Evolutionary conservation across 2,329 filamentous ascomycete species (phyloP), one percentile per base, ranked within the genome.

Genomic region (Drechslerella stenobrocha): DNA sequence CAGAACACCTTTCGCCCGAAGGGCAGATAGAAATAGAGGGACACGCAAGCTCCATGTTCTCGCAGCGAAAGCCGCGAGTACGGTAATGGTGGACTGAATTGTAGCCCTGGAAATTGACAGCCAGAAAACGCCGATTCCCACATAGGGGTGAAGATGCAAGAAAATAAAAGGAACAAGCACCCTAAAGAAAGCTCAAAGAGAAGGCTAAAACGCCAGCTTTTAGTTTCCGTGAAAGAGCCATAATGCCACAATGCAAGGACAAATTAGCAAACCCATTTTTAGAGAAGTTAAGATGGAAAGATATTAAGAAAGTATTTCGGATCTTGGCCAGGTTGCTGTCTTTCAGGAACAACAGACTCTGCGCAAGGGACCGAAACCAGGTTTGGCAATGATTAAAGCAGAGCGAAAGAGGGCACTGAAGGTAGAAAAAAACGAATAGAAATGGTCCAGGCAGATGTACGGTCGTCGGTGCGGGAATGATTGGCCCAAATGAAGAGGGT

Each of bases 151-250:
- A n/a, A n/a, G n/a, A n/a, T n/a, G n/a, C n/a, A 42, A 20, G 22
- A 18, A 13, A 42, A 18, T 42, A 9, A 42, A 20, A 42, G 15
- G 37, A 8, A 42, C 4, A 42, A 42, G 9, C 8, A 18, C 18
- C 22, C 37, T 18, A 3, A 8, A 3, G 15, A 42, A 18, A 42
- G 2, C 37, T 9, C 15, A 42, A 42, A 42, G 4, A 20, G 37
- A 42, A 42, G 37, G 15, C 37, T 42, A 20, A 42, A n/a, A 42
- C 37, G 32, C 23, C 48, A 34, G 42, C 48, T 52, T 52, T 52
- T 52, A 5, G n/a, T 22, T 51, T 37, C 20, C 30, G 8, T 20
- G 15, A 18, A 48, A 48, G 13, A 48, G 18, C n/a, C n/a, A 23
- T 13, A 15, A 32, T 30, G 15, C 24, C 15, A 28, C 4, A 18